Conservation (phyloP, 345 rosid genomes). For the Acer yangbiense region DNA sequence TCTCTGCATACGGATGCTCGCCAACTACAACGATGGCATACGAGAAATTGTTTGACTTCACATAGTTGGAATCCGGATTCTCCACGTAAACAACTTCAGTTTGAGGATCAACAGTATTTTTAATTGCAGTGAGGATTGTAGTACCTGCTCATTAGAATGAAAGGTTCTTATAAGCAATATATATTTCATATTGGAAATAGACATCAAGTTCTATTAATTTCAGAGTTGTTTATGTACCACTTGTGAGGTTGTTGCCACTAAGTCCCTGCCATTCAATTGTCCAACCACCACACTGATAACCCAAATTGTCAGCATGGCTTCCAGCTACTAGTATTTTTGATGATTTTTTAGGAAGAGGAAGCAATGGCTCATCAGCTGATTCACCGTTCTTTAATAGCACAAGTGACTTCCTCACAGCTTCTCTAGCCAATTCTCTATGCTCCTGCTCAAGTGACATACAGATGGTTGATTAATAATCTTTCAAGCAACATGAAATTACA, state of each 20-base stretch:
- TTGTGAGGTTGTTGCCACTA: slow-evolving; percentile 1
- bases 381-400: slow-evolving; percentile 61
- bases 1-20: slow-evolving; percentile 50
- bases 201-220: no score
- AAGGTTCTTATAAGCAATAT: no score
- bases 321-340: slow-evolving; percentile 57
- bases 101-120: slow-evolving; percentile 48
- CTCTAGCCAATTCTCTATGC: slow-evolving; percentile 68
- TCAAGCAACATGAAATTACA: not conserved
- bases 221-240: no score
- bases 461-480: not conserved
- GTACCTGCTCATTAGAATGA: slow-evolving; percentile 43
- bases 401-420: slow-evolving; percentile 72
- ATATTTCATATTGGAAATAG: no score
- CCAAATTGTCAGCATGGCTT: slow-evolving; percentile 39
- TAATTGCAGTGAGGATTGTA: slow-evolving; percentile 64
- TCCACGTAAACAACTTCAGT: slow-evolving; percentile 54
- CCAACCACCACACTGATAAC: slow-evolving; percentile 58
- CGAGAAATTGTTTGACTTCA: not conserved
- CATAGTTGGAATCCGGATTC: slow-evolving; percentile 34
- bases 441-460: slow-evolving; percentile 33
- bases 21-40: slow-evolving; percentile 40
- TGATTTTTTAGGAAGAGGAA: slow-evolving; percentile 58
- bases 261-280: slow-evolving; percentile 63
- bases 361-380: slow-evolving; percentile 37